Conservation (phyloP, 1,284 basidiomycete genomes). For the Malassezia obtusa region DNA sequence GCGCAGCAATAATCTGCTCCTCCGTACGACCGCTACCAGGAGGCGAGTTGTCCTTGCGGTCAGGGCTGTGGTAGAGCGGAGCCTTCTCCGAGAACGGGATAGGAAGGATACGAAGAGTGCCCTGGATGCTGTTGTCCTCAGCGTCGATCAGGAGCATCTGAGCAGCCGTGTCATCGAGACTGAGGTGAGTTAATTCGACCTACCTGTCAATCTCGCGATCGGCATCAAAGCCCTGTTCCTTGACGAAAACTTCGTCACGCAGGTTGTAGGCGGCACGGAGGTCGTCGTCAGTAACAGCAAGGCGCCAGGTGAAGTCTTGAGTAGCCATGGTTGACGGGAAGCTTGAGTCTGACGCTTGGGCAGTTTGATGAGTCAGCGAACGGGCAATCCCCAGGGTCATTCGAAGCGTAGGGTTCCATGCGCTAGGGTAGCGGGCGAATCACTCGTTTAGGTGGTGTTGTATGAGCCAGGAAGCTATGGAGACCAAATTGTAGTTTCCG, state of each 20-base stretch:
- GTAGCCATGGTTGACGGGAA: neutral
- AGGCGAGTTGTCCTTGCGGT: neutral
- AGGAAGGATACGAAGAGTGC: conserved; percentile 7
- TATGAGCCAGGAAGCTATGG: too few relatives aligned
- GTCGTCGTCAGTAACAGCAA: neutral
- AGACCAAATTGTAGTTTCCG: too few relatives aligned
- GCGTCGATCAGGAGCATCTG: conserved; percentile 4
- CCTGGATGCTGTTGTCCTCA: neutral
- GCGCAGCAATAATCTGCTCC: neutral
- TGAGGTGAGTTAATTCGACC: neutral
- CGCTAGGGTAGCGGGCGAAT: too few relatives aligned
- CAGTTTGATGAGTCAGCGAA: neutral
- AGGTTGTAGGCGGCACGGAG: conserved; percentile 11
- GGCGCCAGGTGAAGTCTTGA: neutral
- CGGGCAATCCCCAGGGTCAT: too few relatives aligned
- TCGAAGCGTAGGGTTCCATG: neutral
- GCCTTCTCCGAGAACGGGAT: conserved; percentile 1
- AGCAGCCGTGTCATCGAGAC: conserved; percentile 4
- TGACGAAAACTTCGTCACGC: conserved; percentile 3
- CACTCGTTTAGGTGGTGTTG: too few relatives aligned
- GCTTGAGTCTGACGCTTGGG: neutral
- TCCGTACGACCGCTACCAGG: conserved; percentile 11
- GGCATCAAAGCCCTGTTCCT: conserved; percentile 13
- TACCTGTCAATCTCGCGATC: conserved; percentile 14
- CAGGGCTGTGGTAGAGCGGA: neutral